Evolutionary conservation across 2,329 filamentous ascomycete species (phyloP).

Genomic region (Fonsecaea multimorphosa): DNA sequence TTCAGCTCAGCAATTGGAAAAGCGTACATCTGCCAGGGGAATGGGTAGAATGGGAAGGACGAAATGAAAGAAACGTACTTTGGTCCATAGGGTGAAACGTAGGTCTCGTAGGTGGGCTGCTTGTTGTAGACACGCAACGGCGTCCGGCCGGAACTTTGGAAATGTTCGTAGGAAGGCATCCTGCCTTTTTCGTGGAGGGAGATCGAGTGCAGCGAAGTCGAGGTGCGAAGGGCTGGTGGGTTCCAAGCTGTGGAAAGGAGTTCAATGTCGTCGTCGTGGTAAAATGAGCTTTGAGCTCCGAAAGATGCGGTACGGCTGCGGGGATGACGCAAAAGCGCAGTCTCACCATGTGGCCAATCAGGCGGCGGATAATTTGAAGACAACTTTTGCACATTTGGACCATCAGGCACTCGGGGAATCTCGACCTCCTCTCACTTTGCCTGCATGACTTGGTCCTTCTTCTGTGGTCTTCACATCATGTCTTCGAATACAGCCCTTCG

Average conservation of each 20-base stretch:
- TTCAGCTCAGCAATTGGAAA: constrained; percentile 7
- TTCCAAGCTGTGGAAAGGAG: constrained; percentile 11
- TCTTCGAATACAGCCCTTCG: not conserved
- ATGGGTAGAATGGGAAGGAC: constrained; percentile 53
- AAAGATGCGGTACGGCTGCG: constrained; percentile 11
- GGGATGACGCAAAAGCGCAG: constrained; percentile 1
- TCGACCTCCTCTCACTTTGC: no score
- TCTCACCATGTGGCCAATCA: not conserved
- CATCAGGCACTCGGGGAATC: not conserved
- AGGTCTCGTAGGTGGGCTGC: constrained; percentile 50
- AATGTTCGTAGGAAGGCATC: constrained; percentile 26
- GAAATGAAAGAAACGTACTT: constrained; percentile 65
- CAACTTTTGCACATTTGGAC: not conserved
- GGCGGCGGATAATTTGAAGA: not conserved
- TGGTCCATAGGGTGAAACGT: constrained; percentile 64
- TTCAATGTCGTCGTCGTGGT: constrained; percentile 16
- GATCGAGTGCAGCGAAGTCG: not conserved
- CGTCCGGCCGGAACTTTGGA: constrained; percentile 35
- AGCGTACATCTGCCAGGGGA: not conserved
- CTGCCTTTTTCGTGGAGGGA: constrained; percentile 4
- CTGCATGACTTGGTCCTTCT: no score
- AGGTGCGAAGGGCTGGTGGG: not conserved
- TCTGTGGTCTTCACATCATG: not conserved
- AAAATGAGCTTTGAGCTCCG: constrained; percentile 23
- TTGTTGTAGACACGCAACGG: constrained; percentile 34